A percentile compares a stretch with the other conserved stretches of the same genome.
These are phyloP conservation scores for Trifolium fragiferum DNA, from an alignment of 306 rosid species.

Conservation along the genomic window DNA sequence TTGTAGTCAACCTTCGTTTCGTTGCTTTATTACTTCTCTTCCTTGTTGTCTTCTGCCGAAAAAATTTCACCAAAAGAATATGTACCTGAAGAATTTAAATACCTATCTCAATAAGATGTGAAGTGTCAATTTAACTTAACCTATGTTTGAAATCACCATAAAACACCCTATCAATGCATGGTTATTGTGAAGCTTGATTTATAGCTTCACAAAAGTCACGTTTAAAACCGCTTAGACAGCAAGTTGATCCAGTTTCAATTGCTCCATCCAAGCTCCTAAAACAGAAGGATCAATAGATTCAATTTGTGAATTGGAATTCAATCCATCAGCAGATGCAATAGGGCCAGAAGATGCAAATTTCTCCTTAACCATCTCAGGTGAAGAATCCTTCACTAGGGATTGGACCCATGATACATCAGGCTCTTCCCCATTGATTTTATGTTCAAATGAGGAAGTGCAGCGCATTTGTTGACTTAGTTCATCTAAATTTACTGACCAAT, in stretches of 20 bases:
- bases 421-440: slow-evolving; percentile 71
- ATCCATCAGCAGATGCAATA: slow-evolving; percentile 60
- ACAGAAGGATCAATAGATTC: slow-evolving; percentile 75
- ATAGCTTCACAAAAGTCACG: too few species aligned
- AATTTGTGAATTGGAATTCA: slow-evolving; percentile 61
- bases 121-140: slow-evolving; percentile 41
- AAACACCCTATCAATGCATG: not conserved
- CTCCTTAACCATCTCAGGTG: slow-evolving; percentile 74
- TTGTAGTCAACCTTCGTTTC: slow-evolving; percentile 15
- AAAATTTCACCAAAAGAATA: slow-evolving; percentile 49
- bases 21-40: slow-evolving; percentile 18
- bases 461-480: slow-evolving; percentile 46
- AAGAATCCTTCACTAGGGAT: slow-evolving; percentile 78
- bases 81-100: slow-evolving; percentile 51
- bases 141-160: not conserved
- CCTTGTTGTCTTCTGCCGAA: slow-evolving; percentile 35
- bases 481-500: slow-evolving; percentile 69
- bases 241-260: slow-evolving; percentile 81
- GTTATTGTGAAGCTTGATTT: too few species aligned
- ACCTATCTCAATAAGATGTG: slow-evolving; percentile 54
- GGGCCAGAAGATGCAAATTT: slow-evolving; percentile 55
- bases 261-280: slow-evolving; percentile 88
- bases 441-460: slow-evolving; percentile 59
- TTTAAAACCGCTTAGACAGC: slow-evolving; percentile 48
- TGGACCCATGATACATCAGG: slow-evolving; percentile 89